Evolutionary conservation across 768 basidiomycete species (phyloP).

Genomic region (Daedalea quercina): DNA sequence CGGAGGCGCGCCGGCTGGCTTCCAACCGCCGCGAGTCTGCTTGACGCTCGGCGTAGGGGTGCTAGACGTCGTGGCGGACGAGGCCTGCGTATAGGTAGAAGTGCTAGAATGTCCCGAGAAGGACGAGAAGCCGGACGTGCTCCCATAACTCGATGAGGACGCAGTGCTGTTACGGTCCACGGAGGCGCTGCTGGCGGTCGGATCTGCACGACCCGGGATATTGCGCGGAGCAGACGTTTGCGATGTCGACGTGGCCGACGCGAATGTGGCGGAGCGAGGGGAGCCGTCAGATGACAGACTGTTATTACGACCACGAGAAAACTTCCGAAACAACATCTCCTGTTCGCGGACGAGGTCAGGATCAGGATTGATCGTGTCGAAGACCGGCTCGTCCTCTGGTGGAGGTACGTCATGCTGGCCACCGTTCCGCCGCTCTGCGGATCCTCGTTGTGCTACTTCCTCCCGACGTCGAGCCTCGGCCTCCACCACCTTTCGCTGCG

Average conservation of each 20-base stretch:
- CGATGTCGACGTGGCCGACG: constrained; percentile 8
- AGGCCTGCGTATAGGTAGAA: constrained; percentile 14
- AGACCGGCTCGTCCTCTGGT: constrained; percentile 8
- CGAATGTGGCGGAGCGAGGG: background rate
- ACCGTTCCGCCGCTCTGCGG: constrained; percentile 4
- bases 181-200: constrained; percentile 14
- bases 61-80: constrained; percentile 18
- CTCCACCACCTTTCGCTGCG: constrained; percentile 10
- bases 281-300: constrained; percentile 12
- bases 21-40: constrained; percentile 8
- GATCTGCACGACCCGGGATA: constrained; percentile 22
- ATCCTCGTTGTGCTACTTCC: constrained; percentile 1
- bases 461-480: constrained; percentile 26
- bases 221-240: constrained; percentile 21
- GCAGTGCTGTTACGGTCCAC: constrained; percentile 25
- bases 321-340: constrained; percentile 17
- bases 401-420: constrained; percentile 26
- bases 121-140: constrained; percentile 14
- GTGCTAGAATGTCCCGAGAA: constrained; percentile 13
- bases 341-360: constrained; percentile 24
- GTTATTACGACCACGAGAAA: constrained; percentile 19
- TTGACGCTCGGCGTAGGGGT: constrained; percentile 17
- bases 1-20: background rate
- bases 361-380: constrained; percentile 1
- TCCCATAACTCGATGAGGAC: constrained; percentile 18